Evolutionary conservation across 2,329 filamentous ascomycete genomes (phyloP), one percentile per base, ranked within the genome.

Genomic region (Stemphylium vesicarium): DNA sequence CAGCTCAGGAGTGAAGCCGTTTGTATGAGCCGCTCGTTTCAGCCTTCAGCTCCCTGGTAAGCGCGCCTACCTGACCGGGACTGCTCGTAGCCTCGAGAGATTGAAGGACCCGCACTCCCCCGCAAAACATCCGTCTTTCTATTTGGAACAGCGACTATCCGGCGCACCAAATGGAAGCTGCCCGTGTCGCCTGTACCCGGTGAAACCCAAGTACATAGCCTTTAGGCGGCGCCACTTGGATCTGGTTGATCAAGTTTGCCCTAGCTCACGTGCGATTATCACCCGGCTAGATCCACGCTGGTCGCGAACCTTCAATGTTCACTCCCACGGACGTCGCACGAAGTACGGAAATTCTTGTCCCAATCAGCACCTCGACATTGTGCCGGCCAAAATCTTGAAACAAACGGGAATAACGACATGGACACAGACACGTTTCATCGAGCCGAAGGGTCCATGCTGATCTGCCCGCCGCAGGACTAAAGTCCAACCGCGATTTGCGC

Each of bases 351-450:
- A 54, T 44, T 38, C 29, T 22, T 36, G 24, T 24, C 20, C 26
- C 26, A 22, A 33, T 38, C 46, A 35, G 51, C 29, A 50, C 15
- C 33, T 50, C 12, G 18, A 33, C 45, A 40, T 50, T 43, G n/a
- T 32, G 24, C 31, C 18, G 29, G 56, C 63, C 52, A 51, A 54
- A 32, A 53, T 51, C 47, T 51, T 65, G 59, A 62, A 55, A 64
- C 61, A 55, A 60, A 58, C 62, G 54, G 59, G 61, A 58, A 59
- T 60, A 61, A 53, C 51, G 37, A 57, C 41, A 49, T 22, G 54
- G 38, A 52, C 59, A 61, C 58, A 51, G 48, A 62, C 56, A 13
- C 47, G 61, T 67, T 66, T 67, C 63, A 67, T 60, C 56, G 36
- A 59, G 56, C 59, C 62, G 60, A 60, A 55, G 52, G 50, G 48